Evolutionary conservation across 2,329 filamentous ascomycete genomes (phyloP), one percentile per base, ranked within the genome.

Genomic region (Aspergillus brunneoviolaceus): DNA sequence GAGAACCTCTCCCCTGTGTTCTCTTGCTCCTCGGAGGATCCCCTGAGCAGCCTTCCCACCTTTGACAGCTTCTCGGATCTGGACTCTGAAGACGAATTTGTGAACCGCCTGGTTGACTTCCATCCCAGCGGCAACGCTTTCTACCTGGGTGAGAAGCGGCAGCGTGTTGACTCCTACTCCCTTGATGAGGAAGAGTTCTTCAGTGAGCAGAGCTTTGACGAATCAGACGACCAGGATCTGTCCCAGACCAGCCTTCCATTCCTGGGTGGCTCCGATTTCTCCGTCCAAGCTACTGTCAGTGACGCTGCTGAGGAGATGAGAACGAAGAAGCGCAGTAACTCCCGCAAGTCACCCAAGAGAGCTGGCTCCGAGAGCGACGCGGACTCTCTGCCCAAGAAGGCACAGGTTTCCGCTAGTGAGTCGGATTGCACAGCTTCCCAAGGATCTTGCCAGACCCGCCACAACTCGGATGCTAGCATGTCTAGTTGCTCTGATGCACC

Each of bases 11-110:
- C 76, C 42, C 69, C 75, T 10, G 70, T 72, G 16, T 77, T 76
- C 72, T 77, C 69, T 72, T 79, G 67, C 67, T 74, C 77, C 48
- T 72, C 71, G 58, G 77, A 82, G 67, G 80, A 84, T 66, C 76
- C 79, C 59, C 80, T 82, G 63, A 77, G 84, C 79, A 85, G 85
- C 25, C 83, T 95, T 31, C 88, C 90, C 27, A 81, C 84, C 9
- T 96, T 96, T 68, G 91, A 96, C 75, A 90, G 92, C 66, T 86
- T 96, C 67, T 95, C 93, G 25, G 92, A 96, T 70, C 84, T 96
- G 59, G 93, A 96, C 74, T 92, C 90, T 0, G 93, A 96, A 70
- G 91, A 96, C 83, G 91, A 95, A 73, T 92, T 96, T 70, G 84
- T 87, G 69, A 88, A 86, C 74, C 84, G 85, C 58, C 84, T 96